Base-by-base conservation (phyloP, 208 protist genomes). In the Crithidia thermophila region DNA sequence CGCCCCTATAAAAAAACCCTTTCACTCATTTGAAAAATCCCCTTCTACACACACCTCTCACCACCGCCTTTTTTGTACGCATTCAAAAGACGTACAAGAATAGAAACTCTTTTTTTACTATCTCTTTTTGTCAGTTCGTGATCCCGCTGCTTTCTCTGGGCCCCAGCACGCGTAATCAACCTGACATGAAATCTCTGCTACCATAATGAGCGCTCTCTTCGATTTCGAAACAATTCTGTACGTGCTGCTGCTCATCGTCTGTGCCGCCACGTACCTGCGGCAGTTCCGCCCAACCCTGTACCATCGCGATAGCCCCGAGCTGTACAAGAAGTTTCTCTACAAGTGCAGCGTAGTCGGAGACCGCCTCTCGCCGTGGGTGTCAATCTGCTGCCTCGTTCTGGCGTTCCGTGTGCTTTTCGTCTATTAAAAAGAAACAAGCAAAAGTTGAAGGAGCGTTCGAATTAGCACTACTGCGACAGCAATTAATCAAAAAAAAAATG, bases 271-370 rank as follows among this genome's bases (percentile, higher is more conserved):
- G 21, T 97, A 96, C 73, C 61, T 96, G 49, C 75, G 90, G 40
- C 90, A 97, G 67, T 97, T 93, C 50, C 68, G 90, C 14, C 89
- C 90, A 3, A 86, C 92, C 7, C 46, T 94, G 25, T 97, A 93
- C 65, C 89, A 95, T 62, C 90, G 92, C 42, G 92, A 97, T 47
- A 90, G 84, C 62, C 42, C 50, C 16, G 79, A 94, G 51, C 58
- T 97, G 28, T 85, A 95, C 79, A 90, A 90, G 61, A 90, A 93
- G 57, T 95, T 94, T 47, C 64, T 97, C 1, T 97, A 96, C 85
- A 97, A 96, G 56, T 96, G 89, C 57, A 94, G 87, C 64, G 91
- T 97, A 14, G 77, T 97, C 14, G 94, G 94, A 11, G 94, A 97
- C 64, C 87, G 94, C 4, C 84, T 97, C 16, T 95, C 88, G 6